Percentiles rank a stretch among this genome's conserved stretches.
Conservation (phyloP, 2,329 filamentous ascomycete species). For the Cordyceps pruinosa region DNA sequence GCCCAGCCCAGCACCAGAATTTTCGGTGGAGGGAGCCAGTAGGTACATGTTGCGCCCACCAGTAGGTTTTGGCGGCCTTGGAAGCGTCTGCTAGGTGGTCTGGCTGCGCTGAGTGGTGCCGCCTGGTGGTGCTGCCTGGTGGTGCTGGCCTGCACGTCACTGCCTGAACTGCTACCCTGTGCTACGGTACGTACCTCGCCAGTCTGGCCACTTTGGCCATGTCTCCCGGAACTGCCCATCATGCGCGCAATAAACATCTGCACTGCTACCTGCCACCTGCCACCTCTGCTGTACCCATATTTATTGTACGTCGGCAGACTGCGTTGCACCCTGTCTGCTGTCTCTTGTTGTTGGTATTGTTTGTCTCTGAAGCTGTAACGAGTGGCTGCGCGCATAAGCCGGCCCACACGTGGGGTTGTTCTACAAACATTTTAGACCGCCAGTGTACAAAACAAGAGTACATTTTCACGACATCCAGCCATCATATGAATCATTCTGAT, state of each 20-base stretch:
- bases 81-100: not conserved
- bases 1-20: constrained; percentile 5
- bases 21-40: constrained; percentile 7
- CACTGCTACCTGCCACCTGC: not conserved
- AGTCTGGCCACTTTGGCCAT: too few species aligned
- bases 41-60: not conserved
- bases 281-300: not conserved
- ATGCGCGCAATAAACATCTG: not conserved
- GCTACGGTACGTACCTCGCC: too few species aligned
- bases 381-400: too few species aligned
- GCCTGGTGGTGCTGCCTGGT: too few species aligned
- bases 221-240: not conserved
- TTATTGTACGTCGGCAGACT: not conserved
- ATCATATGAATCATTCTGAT: too few species aligned
- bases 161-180: not conserved
- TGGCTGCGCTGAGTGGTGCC: not conserved
- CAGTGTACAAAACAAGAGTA: too few species aligned
- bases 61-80: not conserved
- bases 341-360: too few species aligned
- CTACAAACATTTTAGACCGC: too few species aligned
- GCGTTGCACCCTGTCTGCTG: too few species aligned
- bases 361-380: too few species aligned
- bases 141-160: not conserved
- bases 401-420: too few species aligned
- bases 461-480: too few species aligned